phyloP scores from a whole-genome alignment of 139 green algal genomes.

The Chlorella sp. region DNA sequence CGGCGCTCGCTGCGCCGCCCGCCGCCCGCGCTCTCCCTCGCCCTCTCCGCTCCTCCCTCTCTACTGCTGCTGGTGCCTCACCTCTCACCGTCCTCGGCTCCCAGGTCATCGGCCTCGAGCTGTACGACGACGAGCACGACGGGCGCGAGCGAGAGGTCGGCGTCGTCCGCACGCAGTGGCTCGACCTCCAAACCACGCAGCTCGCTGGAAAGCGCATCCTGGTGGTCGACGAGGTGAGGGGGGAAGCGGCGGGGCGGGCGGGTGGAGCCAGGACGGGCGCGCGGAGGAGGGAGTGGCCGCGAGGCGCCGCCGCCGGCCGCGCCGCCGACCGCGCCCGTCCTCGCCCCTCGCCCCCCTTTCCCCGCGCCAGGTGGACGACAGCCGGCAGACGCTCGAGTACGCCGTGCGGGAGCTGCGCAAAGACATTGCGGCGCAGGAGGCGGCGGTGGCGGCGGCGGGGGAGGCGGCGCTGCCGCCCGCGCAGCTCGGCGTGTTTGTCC shows the following conservation, averaged over 20 bases:
- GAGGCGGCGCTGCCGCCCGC: not conserved
- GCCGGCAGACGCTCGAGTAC: conserved; percentile 5
- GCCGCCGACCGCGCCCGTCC: too few species aligned
- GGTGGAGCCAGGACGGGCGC: too few species aligned
- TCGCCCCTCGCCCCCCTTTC: not conserved
- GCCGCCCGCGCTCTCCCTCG: not conserved
- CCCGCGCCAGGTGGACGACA: conserved; percentile 10
- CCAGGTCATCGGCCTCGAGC: conserved; percentile 21
- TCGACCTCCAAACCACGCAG: not conserved
- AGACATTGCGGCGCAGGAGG: conserved; percentile 14
- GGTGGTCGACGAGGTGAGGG: conserved; percentile 15
- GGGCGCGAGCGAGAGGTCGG: not conserved
- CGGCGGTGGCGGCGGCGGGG: conserved; percentile 5
- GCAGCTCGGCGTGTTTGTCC: conserved; percentile 14
- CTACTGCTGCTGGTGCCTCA: not conserved
- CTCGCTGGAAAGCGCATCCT: conserved; percentile 9
- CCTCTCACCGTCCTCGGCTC: not conserved
- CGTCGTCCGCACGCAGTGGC: conserved; percentile 17
- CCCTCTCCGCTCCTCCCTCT: not conserved
- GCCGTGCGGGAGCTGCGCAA: conserved; percentile 12
- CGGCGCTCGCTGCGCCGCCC: not conserved
- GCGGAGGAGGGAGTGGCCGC: too few species aligned
- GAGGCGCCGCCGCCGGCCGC: too few species aligned
- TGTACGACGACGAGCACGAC: conserved; percentile 17
- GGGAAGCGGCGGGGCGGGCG: too few species aligned